Percentiles rank a stretch among this genome's conserved stretches.
These are phyloP conservation scores for Codiaeum variegatum DNA, from an alignment of 441 rosid species.

Conservation along the genomic window DNA sequence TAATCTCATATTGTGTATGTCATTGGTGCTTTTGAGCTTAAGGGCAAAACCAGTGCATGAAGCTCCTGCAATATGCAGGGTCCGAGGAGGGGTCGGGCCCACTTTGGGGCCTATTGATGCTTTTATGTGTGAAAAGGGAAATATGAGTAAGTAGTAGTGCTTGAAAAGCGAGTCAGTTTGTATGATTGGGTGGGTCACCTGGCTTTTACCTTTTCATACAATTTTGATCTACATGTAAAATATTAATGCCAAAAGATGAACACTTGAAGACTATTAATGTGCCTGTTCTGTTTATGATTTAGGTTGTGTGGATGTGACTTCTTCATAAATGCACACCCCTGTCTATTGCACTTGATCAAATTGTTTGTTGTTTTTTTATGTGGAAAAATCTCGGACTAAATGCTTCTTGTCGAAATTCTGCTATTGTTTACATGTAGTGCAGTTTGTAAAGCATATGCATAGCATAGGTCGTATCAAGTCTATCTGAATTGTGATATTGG, in stretches of 20 bases:
- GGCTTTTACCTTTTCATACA: neutral
- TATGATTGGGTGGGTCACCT: neutral
- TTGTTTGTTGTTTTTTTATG: neutral
- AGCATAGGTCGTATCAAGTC: slow-evolving; percentile 11
- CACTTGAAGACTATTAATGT: neutral
- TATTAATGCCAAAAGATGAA: neutral
- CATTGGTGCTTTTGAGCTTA: no score
- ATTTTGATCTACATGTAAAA: neutral
- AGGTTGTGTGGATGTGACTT: neutral
- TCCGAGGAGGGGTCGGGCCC: no score
- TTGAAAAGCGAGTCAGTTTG: slow-evolving; percentile 1
- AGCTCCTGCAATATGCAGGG: no score
- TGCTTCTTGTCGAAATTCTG: neutral
- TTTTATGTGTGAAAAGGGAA: neutral
- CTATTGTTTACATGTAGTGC: no score
- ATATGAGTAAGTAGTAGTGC: neutral
- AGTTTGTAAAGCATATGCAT: neutral
- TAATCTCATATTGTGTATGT: no score
- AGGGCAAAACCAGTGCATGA: no score
- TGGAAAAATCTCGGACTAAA: neutral
- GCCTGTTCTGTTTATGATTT: neutral
- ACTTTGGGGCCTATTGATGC: no score
- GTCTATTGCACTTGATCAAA: neutral
- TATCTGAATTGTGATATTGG: slow-evolving; percentile 17
- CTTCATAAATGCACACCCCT: neutral